phyloP scores from a whole-genome alignment of 1,284 basidiomycete species.

The Ceratobasidium theobromae region DNA sequence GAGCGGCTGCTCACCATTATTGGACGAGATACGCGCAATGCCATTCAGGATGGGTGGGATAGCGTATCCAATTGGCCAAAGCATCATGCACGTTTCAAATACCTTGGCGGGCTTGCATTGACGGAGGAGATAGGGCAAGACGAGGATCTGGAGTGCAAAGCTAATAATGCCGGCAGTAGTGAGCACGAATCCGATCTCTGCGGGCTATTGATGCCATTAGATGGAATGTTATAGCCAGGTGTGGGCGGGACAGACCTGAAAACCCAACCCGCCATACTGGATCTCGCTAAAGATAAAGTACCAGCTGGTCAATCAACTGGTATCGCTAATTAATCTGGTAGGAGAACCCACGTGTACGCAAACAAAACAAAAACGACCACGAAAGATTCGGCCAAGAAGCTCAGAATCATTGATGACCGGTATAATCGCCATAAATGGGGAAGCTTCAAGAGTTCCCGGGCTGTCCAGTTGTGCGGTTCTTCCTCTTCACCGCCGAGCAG shows the following conservation, averaged over 20 bases:
- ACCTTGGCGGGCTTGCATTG: not conserved
- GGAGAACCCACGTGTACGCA: conserved; percentile 28
- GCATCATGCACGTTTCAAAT: conserved; percentile 2
- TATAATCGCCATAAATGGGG: conserved; percentile 11
- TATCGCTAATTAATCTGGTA: too few relatives aligned
- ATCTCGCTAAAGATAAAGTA: not conserved
- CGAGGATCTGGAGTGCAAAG: conserved; percentile 9
- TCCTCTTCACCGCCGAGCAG: conserved; percentile 2
- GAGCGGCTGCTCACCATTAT: conserved; percentile 8
- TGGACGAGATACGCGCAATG: not conserved
- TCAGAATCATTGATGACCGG: not conserved
- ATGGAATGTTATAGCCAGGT: too few relatives aligned
- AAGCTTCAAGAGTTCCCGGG: conserved; percentile 15
- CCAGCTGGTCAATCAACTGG: not conserved
- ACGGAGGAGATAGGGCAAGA: not conserved
- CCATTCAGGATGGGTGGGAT: conserved; percentile 32
- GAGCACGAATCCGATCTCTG: conserved; percentile 22
- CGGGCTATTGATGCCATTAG: too few relatives aligned
- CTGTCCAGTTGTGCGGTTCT: conserved; percentile 2
- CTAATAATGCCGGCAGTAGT: not conserved
- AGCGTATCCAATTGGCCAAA: conserved; percentile 15
- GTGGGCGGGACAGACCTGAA: too few relatives aligned
- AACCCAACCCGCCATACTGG: conserved; percentile 18
- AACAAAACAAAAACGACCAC: conserved; percentile 26
- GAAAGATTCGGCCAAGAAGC: conserved; percentile 17